Evolutionary conservation across 768 basidiomycete genomes (phyloP), one percentile per base, ranked within the genome.

Genomic region (Termitomyces sp.): DNA sequence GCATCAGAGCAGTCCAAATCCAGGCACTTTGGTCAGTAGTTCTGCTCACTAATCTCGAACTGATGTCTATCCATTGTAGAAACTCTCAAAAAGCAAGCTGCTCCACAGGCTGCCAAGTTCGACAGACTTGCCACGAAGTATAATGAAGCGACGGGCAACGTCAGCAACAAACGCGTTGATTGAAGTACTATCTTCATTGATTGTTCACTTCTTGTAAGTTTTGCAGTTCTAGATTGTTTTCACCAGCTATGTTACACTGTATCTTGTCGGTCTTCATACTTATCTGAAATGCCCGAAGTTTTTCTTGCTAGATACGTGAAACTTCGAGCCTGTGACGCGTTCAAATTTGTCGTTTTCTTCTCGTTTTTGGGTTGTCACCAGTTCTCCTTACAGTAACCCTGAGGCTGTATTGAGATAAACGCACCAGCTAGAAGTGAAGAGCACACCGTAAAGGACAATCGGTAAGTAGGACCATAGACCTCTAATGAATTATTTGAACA

Each of bases 1-100:
- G 78, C 79, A 6, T 75, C 71, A 26, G 74, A 76, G 21, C 79
- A 85, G 65, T 72, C 76, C 51, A 83, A 84, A 65, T 74, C 78
- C 22, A 75, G 79, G 21, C 90, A 93, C 65, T 81, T 87, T 57
- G 83, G 88, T 88, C 5, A 30, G 48, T 14, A 14, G 5, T 46
- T n/a, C 12, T 21, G 50, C 15, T 40, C 43, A 41, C 28, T 35
- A 14, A 43, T 35, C 10, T 40, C 14, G 14, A 32, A 32, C 47
- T 47, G 47, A 45, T 2, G 26, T 11, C 11, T 43, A 12, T 26
- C 9, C 55, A 5, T 22, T 6, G 26, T 62, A 92, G 90, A 84
- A 19, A 87, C 85, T 19, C 69, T 94, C 53, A 91, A 92, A 76
- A 88, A 85, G 70, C 92, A 94, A 68, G 87, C 90, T 0, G 67